phyloP scores from a whole-genome alignment of 202 grass and related monocot species.

The Setaria viridis region DNA sequence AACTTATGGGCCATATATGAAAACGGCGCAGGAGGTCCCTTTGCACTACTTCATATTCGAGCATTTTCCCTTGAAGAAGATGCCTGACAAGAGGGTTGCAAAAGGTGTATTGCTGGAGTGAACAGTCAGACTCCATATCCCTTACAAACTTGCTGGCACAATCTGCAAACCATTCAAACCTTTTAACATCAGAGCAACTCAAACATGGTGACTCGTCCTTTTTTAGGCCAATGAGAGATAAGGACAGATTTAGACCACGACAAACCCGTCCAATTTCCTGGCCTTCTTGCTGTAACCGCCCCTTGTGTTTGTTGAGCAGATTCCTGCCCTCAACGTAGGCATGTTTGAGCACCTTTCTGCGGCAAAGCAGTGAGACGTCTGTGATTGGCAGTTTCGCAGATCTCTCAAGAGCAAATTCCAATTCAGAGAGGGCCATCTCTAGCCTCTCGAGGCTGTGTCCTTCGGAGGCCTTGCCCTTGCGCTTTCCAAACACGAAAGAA shows the following conservation, averaged over 20 bases:
- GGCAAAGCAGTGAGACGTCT: background rate
- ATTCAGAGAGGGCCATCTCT: background rate
- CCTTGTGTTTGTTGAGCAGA: background rate
- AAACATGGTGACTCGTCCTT: background rate
- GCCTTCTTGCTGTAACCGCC: background rate
- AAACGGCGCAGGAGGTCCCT: too few species aligned
- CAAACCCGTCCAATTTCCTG: background rate
- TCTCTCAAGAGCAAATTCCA: background rate
- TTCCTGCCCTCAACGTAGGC: background rate
- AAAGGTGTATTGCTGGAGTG: background rate
- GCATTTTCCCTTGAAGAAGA: background rate
- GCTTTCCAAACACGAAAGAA: background rate
- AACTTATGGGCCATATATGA: background rate
- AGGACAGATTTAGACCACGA: background rate
- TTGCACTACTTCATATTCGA: background rate
- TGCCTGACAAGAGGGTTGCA: background rate
- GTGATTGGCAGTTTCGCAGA: background rate
- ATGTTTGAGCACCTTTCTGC: background rate
- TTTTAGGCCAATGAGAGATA: background rate
- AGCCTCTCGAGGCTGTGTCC: background rate
- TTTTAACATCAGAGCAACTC: background rate
- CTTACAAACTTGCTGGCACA: background rate
- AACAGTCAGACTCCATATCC: background rate
- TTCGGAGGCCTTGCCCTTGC: background rate
- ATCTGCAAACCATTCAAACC: constrained; percentile 12